phyloP scores from a whole-genome alignment of 768 basidiomycete genomes.

The Suillus lakei region DNA sequence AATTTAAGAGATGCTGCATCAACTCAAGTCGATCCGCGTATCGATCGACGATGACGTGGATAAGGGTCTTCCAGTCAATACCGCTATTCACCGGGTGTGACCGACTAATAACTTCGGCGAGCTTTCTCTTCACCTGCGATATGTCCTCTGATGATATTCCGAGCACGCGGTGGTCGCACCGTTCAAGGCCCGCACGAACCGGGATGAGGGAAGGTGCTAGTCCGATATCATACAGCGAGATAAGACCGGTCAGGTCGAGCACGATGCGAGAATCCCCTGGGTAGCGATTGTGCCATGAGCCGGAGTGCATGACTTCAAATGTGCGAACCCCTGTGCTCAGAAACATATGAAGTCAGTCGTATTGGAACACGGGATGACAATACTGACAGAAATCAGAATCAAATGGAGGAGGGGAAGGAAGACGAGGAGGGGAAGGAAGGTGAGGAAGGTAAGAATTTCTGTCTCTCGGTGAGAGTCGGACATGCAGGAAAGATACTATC shows the following conservation, averaged over 20 bases:
- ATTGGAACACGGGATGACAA: neutral
- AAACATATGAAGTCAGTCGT: neutral
- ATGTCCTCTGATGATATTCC: slow-evolving; percentile 20
- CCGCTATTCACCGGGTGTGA: slow-evolving; percentile 26
- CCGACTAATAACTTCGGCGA: slow-evolving; percentile 11
- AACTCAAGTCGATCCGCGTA: slow-evolving; percentile 49
- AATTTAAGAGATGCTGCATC: slow-evolving; percentile 41
- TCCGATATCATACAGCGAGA: slow-evolving; percentile 32
- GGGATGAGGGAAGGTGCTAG: slow-evolving; percentile 23
- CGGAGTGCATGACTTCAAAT: slow-evolving; percentile 23
- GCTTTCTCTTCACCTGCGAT: slow-evolving; percentile 7
- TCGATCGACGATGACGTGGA: slow-evolving; percentile 44
- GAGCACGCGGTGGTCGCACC: slow-evolving; percentile 24
- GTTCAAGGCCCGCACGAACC: slow-evolving; percentile 18
- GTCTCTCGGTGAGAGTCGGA: slow-evolving; percentile 15
- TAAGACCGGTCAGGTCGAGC: slow-evolving; percentile 25
- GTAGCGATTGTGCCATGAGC: slow-evolving; percentile 27
- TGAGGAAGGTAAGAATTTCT: neutral
- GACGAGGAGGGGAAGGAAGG: neutral
- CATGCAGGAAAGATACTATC: slow-evolving; percentile 43
- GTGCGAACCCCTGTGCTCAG: neutral
- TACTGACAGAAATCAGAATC: neutral
- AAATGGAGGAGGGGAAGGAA: neutral
- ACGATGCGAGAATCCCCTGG: slow-evolving; percentile 32
- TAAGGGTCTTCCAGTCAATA: slow-evolving; percentile 48